Evolutionary conservation across 805 yeast genomes (phyloP).

Genomic region (Phaffomyces opuntiae): DNA sequence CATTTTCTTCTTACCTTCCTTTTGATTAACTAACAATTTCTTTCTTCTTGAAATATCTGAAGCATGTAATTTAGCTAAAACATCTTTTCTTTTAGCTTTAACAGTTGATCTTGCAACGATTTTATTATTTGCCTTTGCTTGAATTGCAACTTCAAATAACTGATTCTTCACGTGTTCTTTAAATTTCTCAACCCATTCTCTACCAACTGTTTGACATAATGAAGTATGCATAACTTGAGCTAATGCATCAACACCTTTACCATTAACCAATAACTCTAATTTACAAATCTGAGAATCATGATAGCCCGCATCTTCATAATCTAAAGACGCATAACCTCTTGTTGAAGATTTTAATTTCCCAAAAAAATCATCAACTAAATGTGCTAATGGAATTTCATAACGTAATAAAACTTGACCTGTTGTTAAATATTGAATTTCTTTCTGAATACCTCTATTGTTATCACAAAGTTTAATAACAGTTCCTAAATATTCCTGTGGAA

Average conservation of each 20-base stretch:
- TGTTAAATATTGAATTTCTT: conserved; percentile 66
- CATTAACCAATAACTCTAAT: conserved; percentile 83
- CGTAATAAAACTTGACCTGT: conserved; percentile 77
- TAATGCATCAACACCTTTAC: conserved; percentile 83
- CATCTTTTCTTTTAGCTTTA: conserved; percentile 90
- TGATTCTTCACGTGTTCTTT: conserved; percentile 76
- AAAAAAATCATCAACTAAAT: conserved; percentile 90
- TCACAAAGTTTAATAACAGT: conserved; percentile 82
- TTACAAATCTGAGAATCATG: conserved; percentile 74
- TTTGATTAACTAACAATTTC: conserved; percentile 80
- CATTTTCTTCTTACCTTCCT: conserved; percentile 87
- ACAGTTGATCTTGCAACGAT: conserved; percentile 89
- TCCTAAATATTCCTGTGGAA: conserved; percentile 87
- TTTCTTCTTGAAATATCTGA: conserved; percentile 87
- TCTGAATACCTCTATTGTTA: conserved; percentile 74
- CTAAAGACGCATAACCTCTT: conserved; percentile 88
- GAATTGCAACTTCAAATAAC: conserved; percentile 87
- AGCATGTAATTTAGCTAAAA: conserved; percentile 88
- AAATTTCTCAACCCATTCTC: conserved; percentile 77
- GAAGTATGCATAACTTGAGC: conserved; percentile 85
- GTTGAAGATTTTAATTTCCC: conserved; percentile 88
- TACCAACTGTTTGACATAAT: conserved; percentile 65
- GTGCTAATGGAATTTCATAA: conserved; percentile 80
- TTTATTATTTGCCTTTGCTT: conserved; percentile 75
- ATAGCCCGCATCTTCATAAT: conserved; percentile 92